phyloP scores from a whole-genome alignment of 768 basidiomycete genomes.

The Tephrocybe rancida region DNA sequence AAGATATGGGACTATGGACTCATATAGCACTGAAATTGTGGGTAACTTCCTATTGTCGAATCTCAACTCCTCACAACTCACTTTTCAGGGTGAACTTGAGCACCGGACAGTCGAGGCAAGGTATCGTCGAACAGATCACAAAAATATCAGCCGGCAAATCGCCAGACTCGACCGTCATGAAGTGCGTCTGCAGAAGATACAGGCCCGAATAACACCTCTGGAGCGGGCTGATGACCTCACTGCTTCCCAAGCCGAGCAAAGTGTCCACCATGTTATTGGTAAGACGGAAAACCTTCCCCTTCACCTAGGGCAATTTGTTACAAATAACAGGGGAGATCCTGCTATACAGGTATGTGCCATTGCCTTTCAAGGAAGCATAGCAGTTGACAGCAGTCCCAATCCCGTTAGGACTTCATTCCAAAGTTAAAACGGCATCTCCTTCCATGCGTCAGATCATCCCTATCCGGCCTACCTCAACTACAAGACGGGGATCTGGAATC shows the following conservation, averaged over 20 bases:
- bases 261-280: background rate
- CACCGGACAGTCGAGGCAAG: conserved; percentile 4
- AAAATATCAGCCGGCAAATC: background rate
- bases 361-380: too few species aligned
- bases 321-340: background rate
- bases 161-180: background rate
- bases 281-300: background rate
- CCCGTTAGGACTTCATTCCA: background rate
- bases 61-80: background rate
- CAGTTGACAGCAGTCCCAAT: background rate
- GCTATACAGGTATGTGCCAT: background rate
- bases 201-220: background rate
- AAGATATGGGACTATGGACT: conserved; percentile 15
- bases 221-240: background rate
- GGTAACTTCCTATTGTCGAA: background rate
- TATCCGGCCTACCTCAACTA: background rate
- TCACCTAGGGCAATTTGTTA: background rate
- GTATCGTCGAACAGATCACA: conserved; percentile 7
- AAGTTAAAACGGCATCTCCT: conserved; percentile 7
- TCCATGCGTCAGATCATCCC: background rate
- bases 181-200: background rate
- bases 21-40: conserved; percentile 16
- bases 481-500: too few species aligned
- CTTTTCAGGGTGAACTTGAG: conserved; percentile 14
- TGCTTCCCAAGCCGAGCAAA: background rate